Evolutionary conservation across 805 yeast species (phyloP).

Genomic region (Saturnispora galanensis): DNA sequence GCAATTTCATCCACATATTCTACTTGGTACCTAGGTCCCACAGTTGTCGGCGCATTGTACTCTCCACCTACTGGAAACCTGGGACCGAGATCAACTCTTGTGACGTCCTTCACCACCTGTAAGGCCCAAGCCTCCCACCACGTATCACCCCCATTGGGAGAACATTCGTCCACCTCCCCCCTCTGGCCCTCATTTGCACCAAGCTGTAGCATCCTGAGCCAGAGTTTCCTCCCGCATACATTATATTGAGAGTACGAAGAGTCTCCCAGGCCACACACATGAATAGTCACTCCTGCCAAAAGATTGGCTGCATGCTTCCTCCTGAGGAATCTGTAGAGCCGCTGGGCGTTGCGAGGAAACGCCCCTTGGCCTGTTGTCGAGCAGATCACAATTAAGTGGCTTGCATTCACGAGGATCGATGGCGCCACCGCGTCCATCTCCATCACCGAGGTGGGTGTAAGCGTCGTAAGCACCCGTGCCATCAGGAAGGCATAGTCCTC

Average conservation of each 20-base stretch:
- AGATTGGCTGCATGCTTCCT: slow-evolving; percentile 50
- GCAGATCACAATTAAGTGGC: slow-evolving; percentile 44
- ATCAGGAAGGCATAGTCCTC: slow-evolving; percentile 72
- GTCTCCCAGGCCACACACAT: slow-evolving; percentile 89
- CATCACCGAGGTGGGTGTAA: slow-evolving; percentile 43
- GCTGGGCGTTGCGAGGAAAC: slow-evolving; percentile 65
- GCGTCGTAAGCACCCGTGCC: slow-evolving; percentile 47
- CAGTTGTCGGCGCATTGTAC: neutral
- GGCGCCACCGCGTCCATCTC: slow-evolving; percentile 39
- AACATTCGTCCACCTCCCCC: slow-evolving; percentile 84
- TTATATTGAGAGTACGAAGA: slow-evolving; percentile 84
- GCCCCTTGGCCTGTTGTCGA: slow-evolving; percentile 97
- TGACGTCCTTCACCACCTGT: slow-evolving; percentile 26
- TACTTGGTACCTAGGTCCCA: neutral
- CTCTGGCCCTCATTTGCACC: slow-evolving; percentile 70
- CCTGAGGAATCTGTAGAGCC: slow-evolving; percentile 67
- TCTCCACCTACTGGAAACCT: slow-evolving; percentile 2
- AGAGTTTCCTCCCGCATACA: slow-evolving; percentile 78
- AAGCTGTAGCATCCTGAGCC: slow-evolving; percentile 64
- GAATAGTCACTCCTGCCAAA: slow-evolving; percentile 49
- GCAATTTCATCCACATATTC: neutral
- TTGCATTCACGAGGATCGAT: slow-evolving; percentile 9
- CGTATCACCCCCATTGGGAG: slow-evolving; percentile 67
- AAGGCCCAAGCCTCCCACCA: slow-evolving; percentile 69
- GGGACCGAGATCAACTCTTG: neutral